Percentiles rank a stretch among this genome's conserved stretches.
phyloP scores from a whole-genome alignment of 495 filamentous ascomycete species.

The Aspergillus saccharolyticus region DNA sequence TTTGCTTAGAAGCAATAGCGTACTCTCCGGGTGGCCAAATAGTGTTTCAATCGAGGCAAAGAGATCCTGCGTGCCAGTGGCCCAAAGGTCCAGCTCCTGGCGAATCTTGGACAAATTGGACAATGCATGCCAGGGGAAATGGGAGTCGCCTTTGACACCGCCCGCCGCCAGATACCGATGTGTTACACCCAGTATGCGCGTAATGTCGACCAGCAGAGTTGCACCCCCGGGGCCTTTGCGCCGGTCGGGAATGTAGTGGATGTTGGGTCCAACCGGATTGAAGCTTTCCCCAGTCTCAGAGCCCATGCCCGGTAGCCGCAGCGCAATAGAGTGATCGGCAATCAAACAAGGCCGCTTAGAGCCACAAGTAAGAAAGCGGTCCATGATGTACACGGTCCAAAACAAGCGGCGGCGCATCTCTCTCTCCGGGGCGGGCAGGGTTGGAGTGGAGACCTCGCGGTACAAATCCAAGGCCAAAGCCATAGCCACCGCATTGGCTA shows the following conservation, averaged over 20 bases:
- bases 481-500: conserved; percentile 77
- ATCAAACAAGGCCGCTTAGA: conserved; percentile 74
- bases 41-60: conserved; percentile 69
- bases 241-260: conserved; percentile 61
- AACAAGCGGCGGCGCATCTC: conserved; percentile 73
- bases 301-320: conserved; percentile 61
- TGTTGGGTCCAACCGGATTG: conserved; percentile 60
- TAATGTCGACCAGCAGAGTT: conserved; percentile 76
- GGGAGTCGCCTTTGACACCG: conserved; percentile 80
- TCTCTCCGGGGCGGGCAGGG: conserved; percentile 56
- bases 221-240: conserved; percentile 65
- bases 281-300: conserved; percentile 67
- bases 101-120: conserved; percentile 82
- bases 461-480: conserved; percentile 72
- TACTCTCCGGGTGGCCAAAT: conserved; percentile 73
- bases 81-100: conserved; percentile 80
- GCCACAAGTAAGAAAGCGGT: conserved; percentile 72
- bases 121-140: conserved; percentile 82
- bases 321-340: conserved; percentile 64
- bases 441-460: conserved; percentile 58
- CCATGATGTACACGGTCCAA: conserved; percentile 80
- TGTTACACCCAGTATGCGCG: conserved; percentile 73
- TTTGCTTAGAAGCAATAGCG: conserved; percentile 72
- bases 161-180: conserved; percentile 79
- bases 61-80: conserved; percentile 71